These are phyloP conservation scores for Cyamopsis tetragonoloba DNA, from an alignment of 306 rosid genomes.

Conservation along the genomic window DNA sequence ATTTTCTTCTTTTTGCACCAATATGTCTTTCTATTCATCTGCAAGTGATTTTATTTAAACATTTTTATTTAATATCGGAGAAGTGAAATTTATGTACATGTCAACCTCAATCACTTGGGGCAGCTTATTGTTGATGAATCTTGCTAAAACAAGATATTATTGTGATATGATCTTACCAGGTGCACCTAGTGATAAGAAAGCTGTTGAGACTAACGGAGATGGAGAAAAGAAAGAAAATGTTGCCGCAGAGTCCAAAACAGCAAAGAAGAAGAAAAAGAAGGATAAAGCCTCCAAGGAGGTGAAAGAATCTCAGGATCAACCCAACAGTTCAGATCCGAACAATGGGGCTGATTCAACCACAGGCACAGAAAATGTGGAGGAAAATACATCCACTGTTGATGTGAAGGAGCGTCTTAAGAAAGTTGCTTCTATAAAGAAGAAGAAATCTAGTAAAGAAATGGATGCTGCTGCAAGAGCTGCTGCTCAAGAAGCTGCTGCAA, in stretches of 20 bases:
- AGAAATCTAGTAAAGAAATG: constrained; percentile 83
- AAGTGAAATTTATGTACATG: background rate
- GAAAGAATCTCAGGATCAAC: constrained; percentile 63
- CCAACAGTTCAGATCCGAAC: constrained; percentile 42
- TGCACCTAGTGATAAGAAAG: constrained; percentile 48
- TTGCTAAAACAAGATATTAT: constrained; percentile 1
- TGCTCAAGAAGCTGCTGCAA: constrained; percentile 83
- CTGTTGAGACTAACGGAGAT: constrained; percentile 45
- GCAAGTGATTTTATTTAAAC: background rate
- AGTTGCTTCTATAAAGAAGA: constrained; percentile 67
- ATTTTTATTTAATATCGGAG: background rate
- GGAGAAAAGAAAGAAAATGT: constrained; percentile 66
- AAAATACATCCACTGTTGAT: constrained; percentile 62
- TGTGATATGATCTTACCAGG: constrained; percentile 39
- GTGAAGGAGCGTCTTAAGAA: constrained; percentile 87
- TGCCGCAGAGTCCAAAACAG: constrained; percentile 50
- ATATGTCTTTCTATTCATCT: background rate
- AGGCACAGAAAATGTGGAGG: constrained; percentile 48
- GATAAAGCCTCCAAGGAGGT: constrained; percentile 75
- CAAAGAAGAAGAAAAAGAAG: constrained; percentile 95
- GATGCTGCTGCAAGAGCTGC: constrained; percentile 86
- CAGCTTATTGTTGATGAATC: background rate
- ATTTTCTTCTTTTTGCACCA: background rate
- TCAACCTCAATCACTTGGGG: background rate
- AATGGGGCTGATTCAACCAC: constrained; percentile 41